Evolutionary conservation across 2,329 filamentous ascomycete species (phyloP), one percentile per base, ranked within the genome.

Genomic region (Aspergillus quadricinctus): DNA sequence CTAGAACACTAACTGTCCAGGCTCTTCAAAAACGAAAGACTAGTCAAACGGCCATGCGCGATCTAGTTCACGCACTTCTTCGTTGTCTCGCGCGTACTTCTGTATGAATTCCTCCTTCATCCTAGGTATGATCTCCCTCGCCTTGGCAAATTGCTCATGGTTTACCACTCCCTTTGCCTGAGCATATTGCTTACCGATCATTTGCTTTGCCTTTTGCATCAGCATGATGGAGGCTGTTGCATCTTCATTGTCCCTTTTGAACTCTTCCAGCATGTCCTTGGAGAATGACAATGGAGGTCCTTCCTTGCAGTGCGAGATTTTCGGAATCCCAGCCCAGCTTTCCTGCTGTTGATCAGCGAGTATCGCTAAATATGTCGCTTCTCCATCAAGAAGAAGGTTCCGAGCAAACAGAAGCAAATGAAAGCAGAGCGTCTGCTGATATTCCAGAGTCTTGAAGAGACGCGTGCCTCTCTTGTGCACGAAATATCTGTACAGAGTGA

Each of bases 301-400:
- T 7, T 41, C 37, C 3, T n/a, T 41, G 6, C 14, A 7, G 3
- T 41, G 37, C 5, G 6, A 46, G 14, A 63, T 60, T 27, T 57
- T 56, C n/a, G 68, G 60, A 48, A 69, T 57, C 23, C 41, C 54
- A 9, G 52, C 29, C 67, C 69, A 70, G 25, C 58, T 62, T 11
- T 56, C 25, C 50, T 57, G 19, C 51, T 71, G 61, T n/a, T 70
- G 55, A 43, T 71, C 62, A 17, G 57, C 65, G 8, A 71, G 35
- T 4, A 48, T 37, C 8, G 35, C 55, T 1, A 60, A 57, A 40
- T 61, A 75, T 8, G 61, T 56, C 41, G 62, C 68, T 58, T 74
- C 71, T 21, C 70, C 70, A 53, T 73, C 68, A 17, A 72, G 61
- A 48, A 73, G 64, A 27, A 73, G 58, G 49, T 70, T 72, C 10